Evolutionary conservation across 2,329 filamentous ascomycete genomes (phyloP).

Genomic region (Epichloe sylvatica): DNA sequence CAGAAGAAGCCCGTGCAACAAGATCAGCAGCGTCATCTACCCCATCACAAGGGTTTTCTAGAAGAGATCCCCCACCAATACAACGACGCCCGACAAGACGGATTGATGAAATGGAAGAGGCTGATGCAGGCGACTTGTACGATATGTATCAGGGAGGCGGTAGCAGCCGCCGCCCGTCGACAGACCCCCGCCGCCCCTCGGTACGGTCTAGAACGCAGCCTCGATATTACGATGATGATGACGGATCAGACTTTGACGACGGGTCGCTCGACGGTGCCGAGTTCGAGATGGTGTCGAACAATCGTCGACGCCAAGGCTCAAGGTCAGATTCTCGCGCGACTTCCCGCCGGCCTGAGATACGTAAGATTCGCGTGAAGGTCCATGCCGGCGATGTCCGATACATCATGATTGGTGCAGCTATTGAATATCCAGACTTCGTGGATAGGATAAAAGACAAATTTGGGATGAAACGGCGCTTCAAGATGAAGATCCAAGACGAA

Average conservation of each 20-base stretch:
- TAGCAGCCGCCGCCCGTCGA: constrained; percentile 24
- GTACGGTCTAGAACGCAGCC: constrained; percentile 27
- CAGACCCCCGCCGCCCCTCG: constrained; percentile 17
- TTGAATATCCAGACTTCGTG: constrained; percentile 65
- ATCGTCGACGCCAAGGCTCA: constrained; percentile 31
- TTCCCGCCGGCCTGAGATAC: constrained; percentile 51
- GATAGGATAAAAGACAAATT: constrained; percentile 80
- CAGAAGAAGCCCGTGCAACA: constrained; percentile 22
- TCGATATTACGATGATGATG: constrained; percentile 67
- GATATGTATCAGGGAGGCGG: constrained; percentile 39
- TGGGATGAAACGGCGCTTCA: constrained; percentile 60
- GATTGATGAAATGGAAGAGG: constrained; percentile 41
- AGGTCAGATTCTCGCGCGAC: constrained; percentile 37
- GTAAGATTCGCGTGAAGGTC: constrained; percentile 80
- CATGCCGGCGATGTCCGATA: constrained; percentile 85
- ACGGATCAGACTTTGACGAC: constrained; percentile 59
- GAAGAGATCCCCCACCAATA: constrained; percentile 21
- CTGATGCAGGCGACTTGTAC: constrained; percentile 58
- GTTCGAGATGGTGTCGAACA: constrained; percentile 61
- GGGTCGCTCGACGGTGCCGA: constrained; percentile 60
- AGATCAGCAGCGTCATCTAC: constrained; percentile 32
- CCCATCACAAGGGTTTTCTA: constrained; percentile 30
- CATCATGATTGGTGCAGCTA: constrained; percentile 64
- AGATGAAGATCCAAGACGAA: constrained; percentile 80
- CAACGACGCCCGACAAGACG: constrained; percentile 17